A percentile compares a stretch with the other conserved stretches of the same genome.
Conservation (phyloP, 495 filamentous ascomycete genomes). For the Lophiostoma macrostomum region DNA sequence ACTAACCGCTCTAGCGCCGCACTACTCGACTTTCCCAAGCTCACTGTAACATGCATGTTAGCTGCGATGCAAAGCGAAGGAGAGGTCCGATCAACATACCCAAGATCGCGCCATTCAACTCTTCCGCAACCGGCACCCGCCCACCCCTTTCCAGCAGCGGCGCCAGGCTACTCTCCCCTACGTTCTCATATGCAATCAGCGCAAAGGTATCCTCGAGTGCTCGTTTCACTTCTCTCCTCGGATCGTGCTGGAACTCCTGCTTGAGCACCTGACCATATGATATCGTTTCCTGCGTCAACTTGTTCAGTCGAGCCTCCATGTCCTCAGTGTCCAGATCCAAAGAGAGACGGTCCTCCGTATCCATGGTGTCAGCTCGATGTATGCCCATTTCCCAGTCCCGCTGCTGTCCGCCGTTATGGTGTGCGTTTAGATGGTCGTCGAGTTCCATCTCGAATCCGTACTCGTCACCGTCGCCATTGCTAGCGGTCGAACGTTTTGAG, state of each 20-base stretch:
- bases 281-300: slow-evolving; percentile 66
- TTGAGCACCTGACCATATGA: slow-evolving; percentile 77
- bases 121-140: slow-evolving; percentile 80
- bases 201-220: slow-evolving; percentile 83
- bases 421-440: slow-evolving; percentile 56
- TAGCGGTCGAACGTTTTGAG: slow-evolving; percentile 39
- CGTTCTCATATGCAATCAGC: slow-evolving; percentile 81
- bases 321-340: slow-evolving; percentile 27
- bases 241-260: slow-evolving; percentile 70
- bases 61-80: neutral
- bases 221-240: slow-evolving; percentile 63
- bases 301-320: slow-evolving; percentile 47
- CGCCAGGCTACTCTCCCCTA: slow-evolving; percentile 68
- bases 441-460: slow-evolving; percentile 68
- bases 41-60: slow-evolving; percentile 56
- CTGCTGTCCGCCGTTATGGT: slow-evolving; percentile 35
- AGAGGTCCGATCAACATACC: slow-evolving; percentile 52
- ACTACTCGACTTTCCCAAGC: slow-evolving; percentile 81
- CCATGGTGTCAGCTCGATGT: slow-evolving; percentile 55
- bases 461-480: slow-evolving; percentile 34
- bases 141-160: slow-evolving; percentile 74
- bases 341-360: slow-evolving; percentile 44
- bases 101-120: slow-evolving; percentile 90
- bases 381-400: no score
- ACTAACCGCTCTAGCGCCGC: slow-evolving; percentile 84